Conservation (phyloP, 2,329 filamentous ascomycete species). For the Colletotrichum sp. region DNA sequence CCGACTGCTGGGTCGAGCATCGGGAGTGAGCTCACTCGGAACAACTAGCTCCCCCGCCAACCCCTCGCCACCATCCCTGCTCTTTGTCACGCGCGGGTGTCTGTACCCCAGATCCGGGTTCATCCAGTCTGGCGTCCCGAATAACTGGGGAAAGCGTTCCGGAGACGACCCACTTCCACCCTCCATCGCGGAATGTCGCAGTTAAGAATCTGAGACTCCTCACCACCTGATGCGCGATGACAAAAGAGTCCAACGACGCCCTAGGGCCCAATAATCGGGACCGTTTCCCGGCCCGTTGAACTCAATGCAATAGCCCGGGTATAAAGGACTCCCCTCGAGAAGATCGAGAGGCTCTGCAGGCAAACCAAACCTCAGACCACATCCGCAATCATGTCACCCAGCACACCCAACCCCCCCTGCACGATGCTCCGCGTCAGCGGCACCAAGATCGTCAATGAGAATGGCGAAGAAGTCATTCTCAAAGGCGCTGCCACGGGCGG, state of each 20-base stretch:
- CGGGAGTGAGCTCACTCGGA: neutral
- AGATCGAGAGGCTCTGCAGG: neutral
- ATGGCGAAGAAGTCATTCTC: conserved; percentile 51
- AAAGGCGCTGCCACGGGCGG: conserved; percentile 35
- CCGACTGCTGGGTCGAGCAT: neutral
- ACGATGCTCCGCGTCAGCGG: conserved; percentile 34
- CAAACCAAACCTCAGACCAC: neutral
- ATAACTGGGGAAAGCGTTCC: neutral
- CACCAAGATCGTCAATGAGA: conserved; percentile 45
- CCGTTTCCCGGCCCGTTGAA: neutral
- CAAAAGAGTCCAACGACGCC: neutral
- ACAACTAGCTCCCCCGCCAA: neutral
- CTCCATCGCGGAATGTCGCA: conserved; percentile 16
- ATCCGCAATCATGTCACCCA: neutral
- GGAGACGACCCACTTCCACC: neutral
- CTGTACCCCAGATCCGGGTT: neutral
- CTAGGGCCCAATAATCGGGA: neutral
- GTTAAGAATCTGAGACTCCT: neutral
- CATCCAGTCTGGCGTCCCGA: neutral
- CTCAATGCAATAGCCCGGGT: neutral
- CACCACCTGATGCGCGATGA: neutral
- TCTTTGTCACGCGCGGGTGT: neutral
- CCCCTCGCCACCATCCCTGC: neutral
- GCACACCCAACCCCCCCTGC: conserved; percentile 23
- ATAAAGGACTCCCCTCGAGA: neutral